Percentiles rank a stretch among this genome's conserved stretches.
These are phyloP conservation scores for Phytophthora citrophthora DNA, from an alignment of 352 stramenopile species.

Conservation along the genomic window DNA sequence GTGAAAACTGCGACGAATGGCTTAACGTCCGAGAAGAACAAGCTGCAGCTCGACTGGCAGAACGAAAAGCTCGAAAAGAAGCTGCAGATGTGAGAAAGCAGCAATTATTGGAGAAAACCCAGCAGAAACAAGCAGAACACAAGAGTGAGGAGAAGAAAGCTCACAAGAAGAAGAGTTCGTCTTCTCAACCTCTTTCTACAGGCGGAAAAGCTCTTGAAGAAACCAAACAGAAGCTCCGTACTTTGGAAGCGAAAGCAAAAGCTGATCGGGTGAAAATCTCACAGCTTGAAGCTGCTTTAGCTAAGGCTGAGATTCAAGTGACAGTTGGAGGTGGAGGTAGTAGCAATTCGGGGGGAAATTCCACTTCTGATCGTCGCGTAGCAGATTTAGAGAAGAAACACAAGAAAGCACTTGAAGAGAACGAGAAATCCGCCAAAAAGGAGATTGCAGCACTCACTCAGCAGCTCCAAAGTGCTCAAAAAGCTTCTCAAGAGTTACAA, in stretches of 20 bases:
- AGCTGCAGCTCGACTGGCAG: constrained; percentile 18
- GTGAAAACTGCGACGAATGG: constrained; percentile 48
- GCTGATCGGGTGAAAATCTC: constrained; percentile 76
- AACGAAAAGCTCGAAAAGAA: constrained; percentile 26
- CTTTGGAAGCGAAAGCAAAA: constrained; percentile 69
- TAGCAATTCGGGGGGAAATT: constrained; percentile 17
- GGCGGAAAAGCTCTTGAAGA: constrained; percentile 56
- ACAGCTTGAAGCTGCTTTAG: constrained; percentile 70
- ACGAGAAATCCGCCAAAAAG: constrained; percentile 56
- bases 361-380: constrained; percentile 62
- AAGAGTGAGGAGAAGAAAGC: constrained; percentile 12
- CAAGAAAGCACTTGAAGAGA: constrained; percentile 72
- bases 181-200: constrained; percentile 6
- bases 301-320: constrained; percentile 57
- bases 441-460: constrained; percentile 52
- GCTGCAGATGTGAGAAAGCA: constrained; percentile 12
- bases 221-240: constrained; percentile 77
- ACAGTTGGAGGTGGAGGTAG: constrained; percentile 19
- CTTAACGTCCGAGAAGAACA: constrained; percentile 42
- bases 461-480: constrained; percentile 62
- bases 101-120: constrained; percentile 26
- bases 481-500: constrained; percentile 47
- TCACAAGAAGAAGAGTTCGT: constrained; percentile 29
- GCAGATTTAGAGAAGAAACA: constrained; percentile 83
- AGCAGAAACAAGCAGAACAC: constrained; percentile 21